Conservation (phyloP, 2,329 filamentous ascomycete genomes). For the Clonostachys chloroleuca region DNA sequence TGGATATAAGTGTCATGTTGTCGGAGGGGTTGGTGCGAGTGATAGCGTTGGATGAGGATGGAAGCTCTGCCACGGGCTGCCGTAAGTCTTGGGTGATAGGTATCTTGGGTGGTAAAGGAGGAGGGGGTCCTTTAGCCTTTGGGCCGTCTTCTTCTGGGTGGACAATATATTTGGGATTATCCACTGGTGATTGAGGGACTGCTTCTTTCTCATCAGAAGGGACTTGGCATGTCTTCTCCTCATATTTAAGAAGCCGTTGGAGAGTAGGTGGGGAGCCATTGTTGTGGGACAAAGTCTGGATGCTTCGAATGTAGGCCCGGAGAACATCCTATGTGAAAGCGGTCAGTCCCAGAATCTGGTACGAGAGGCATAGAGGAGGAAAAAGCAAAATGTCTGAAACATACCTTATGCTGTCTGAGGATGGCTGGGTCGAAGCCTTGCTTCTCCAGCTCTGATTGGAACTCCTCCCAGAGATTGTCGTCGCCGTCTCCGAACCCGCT, state of each 20-base stretch:
- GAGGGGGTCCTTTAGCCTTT: constrained; percentile 14
- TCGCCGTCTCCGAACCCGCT: constrained; percentile 33
- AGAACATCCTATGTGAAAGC: constrained; percentile 43
- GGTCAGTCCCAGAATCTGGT: background rate
- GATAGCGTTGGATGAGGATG: constrained; percentile 29
- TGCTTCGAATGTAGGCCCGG: constrained; percentile 55
- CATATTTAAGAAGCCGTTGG: constrained; percentile 46
- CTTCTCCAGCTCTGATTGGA: constrained; percentile 50
- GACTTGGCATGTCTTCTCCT: constrained; percentile 12
- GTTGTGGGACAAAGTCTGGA: constrained; percentile 43
- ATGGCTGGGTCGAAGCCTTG: constrained; percentile 55
- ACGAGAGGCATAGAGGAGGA: background rate
- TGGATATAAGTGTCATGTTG: constrained; percentile 46
- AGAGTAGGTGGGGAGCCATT: constrained; percentile 43
- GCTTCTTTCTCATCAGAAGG: background rate
- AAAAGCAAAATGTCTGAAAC: constrained; percentile 9
- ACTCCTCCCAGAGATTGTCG: constrained; percentile 52
- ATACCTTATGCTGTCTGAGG: constrained; percentile 52
- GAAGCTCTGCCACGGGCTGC: constrained; percentile 25
- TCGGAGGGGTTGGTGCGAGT: constrained; percentile 19
- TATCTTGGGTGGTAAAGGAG: constrained; percentile 10
- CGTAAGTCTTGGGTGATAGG: constrained; percentile 7
- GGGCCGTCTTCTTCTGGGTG: constrained; percentile 8
- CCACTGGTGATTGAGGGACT: background rate
- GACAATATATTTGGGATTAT: background rate